Percentiles rank a stretch among this genome's conserved stretches.
Conservation (phyloP, 1,284 basidiomycete genomes). For the Athelia sp. region DNA sequence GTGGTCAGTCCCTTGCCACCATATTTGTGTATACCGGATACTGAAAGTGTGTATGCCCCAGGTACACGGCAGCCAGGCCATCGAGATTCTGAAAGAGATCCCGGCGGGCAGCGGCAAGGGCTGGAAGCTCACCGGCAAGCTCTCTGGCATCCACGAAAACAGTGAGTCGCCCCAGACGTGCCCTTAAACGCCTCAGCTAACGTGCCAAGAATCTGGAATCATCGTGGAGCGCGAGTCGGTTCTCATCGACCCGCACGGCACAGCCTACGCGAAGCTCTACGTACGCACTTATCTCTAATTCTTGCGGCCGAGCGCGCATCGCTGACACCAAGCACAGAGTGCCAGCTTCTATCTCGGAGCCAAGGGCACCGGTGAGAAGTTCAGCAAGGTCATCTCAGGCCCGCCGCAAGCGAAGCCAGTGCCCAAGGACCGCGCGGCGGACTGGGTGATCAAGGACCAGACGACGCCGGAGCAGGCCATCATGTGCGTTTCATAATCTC, state of each 20-base stretch:
- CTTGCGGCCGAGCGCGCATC: too few relatives aligned
- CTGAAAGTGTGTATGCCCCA: too few relatives aligned
- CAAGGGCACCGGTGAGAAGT: slow-evolving; percentile 65
- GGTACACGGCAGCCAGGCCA: slow-evolving; percentile 71
- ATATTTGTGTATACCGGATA: too few relatives aligned
- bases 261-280: slow-evolving; percentile 68
- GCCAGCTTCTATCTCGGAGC: slow-evolving; percentile 73
- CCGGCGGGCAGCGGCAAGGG: slow-evolving; percentile 61
- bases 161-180: too few relatives aligned
- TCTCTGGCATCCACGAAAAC: slow-evolving; percentile 70
- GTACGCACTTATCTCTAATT: too few relatives aligned
- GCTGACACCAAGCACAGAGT: too few relatives aligned
- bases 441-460: slow-evolving; percentile 64
- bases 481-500: too few relatives aligned
- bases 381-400: slow-evolving; percentile 62
- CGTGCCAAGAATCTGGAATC: slow-evolving; percentile 67
- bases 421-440: slow-evolving; percentile 63
- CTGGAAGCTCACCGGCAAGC: slow-evolving; percentile 59
- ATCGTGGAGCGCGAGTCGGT: slow-evolving; percentile 61
- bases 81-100: slow-evolving; percentile 67
- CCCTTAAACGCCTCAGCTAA: too few relatives aligned
- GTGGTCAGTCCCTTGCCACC: too few relatives aligned
- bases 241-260: slow-evolving; percentile 59
- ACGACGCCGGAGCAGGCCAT: slow-evolving; percentile 75
- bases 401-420: slow-evolving; percentile 64